Base-by-base conservation (phyloP, 31 red algal genomes). In the Odonthalia washingtoniensis region DNA sequence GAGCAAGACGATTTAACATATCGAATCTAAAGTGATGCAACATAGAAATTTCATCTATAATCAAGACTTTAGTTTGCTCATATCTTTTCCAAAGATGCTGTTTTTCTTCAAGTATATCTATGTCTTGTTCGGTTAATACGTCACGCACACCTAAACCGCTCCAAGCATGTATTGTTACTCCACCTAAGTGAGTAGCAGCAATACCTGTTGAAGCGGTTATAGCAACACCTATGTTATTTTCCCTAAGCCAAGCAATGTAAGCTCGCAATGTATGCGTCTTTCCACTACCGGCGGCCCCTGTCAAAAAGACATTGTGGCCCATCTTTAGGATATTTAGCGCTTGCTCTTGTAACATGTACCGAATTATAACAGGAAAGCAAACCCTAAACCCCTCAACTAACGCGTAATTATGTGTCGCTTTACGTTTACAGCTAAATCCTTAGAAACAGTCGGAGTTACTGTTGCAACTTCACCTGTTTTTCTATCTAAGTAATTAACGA, bases 21-120 rank as follows among this genome's bases (percentile, higher is more conserved):
- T 85, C 81, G 36, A 85, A 40, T 53, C 30, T 26, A 39, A 78
- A 35, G 31, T n/a, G 70, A 36, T 53, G 39, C 28, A 81, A 6
- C 81, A 85, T 85, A 78, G 81, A 85, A 39, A 85, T 85, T 81
- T 85, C 81, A 53, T 85, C 81, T 46, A 85, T 78, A 65, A 85
- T 78, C 24, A 85, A 38, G 28, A 82, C 78, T 30, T 82, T 53
- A 32, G 60, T 40, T 38, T 76, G 30, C 72, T 38, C 27, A 38
- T 80, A 80, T 64, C 72, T 32, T 28, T 42, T 75, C 72, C 72
- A 39, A 39, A 40, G 34, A 40, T 27, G 34, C 39, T 75, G 31
- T 40, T 67, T 35, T 30, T 35, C 26, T 75, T 75, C 33, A 75
- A 75, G 72, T 32, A 39, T 40, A 27, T 39, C 38, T 36, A 40